Percentiles rank a stretch among this genome's conserved stretches.
Conservation (phyloP, 1,139 yeast genomes). For the Citeromyces hawaiiensis region DNA sequence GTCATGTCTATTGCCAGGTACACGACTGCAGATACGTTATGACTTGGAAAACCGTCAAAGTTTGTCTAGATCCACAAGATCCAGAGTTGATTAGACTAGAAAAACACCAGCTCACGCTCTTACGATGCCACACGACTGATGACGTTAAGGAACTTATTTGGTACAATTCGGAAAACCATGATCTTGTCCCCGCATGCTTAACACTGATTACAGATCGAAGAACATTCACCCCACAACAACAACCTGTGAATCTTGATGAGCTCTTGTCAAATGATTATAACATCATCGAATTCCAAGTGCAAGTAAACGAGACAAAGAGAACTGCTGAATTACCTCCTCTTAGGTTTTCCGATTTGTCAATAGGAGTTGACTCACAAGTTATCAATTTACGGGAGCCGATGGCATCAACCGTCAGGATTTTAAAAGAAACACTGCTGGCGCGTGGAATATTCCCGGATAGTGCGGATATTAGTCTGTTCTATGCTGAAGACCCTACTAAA, state of each 20-base stretch:
- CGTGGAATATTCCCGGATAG: background rate
- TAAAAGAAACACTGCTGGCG: background rate
- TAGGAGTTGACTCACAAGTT: background rate
- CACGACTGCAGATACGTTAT: background rate
- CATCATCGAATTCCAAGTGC: background rate
- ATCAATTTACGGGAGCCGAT: background rate
- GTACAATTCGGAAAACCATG: background rate
- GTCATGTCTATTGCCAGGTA: background rate
- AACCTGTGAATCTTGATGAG: background rate
- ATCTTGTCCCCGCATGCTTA: background rate
- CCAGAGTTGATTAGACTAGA: background rate
- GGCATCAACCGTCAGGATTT: background rate
- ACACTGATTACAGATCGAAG: background rate
- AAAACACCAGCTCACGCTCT: background rate
- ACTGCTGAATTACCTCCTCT: background rate
- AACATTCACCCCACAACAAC: background rate
- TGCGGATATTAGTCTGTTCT: background rate
- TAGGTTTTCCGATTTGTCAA: background rate
- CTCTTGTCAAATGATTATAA: background rate
- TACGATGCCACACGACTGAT: background rate
- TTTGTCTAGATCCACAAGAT: background rate
- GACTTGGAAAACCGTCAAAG: background rate
- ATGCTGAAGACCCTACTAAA: background rate
- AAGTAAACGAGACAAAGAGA: background rate
- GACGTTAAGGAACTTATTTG: background rate